phyloP scores from a whole-genome alignment of 805 yeast species.

The Kazachstania kunashirensis region DNA sequence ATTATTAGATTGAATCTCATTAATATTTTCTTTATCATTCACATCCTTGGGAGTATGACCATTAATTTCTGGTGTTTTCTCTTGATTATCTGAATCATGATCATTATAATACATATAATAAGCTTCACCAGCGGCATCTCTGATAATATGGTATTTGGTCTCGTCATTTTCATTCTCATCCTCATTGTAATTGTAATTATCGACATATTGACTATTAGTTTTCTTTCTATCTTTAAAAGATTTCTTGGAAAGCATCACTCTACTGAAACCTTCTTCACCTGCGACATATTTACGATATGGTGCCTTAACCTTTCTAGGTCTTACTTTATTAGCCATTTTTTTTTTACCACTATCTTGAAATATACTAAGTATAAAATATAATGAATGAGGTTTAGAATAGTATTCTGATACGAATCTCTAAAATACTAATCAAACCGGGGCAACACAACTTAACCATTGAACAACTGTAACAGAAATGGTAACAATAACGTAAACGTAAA shows the following conservation, averaged over 20 bases:
- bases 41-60: background rate
- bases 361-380: too few relatives aligned
- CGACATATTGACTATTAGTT: background rate
- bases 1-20: background rate
- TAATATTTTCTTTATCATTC: background rate
- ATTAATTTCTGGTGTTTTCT: background rate
- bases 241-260: slow-evolving; percentile 8
- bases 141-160: slow-evolving; percentile 1
- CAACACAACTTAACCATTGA: too few relatives aligned
- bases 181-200: slow-evolving; percentile 2
- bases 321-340: slow-evolving; percentile 72
- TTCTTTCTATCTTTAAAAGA: background rate
- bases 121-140: background rate
- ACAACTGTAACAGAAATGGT: too few relatives aligned
- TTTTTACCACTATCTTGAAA: too few relatives aligned
- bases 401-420: too few relatives aligned
- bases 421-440: too few relatives aligned
- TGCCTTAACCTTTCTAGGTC: slow-evolving; percentile 75
- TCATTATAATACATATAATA: slow-evolving; percentile 1
- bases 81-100: background rate
- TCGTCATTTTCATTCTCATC: background rate
- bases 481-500: too few relatives aligned
- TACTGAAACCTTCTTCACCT: slow-evolving; percentile 29
- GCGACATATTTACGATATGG: slow-evolving; percentile 70
- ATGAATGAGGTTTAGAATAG: too few relatives aligned